Conservation (phyloP, 148 eudicot species). For the Amaranthus cruentus region DNA sequence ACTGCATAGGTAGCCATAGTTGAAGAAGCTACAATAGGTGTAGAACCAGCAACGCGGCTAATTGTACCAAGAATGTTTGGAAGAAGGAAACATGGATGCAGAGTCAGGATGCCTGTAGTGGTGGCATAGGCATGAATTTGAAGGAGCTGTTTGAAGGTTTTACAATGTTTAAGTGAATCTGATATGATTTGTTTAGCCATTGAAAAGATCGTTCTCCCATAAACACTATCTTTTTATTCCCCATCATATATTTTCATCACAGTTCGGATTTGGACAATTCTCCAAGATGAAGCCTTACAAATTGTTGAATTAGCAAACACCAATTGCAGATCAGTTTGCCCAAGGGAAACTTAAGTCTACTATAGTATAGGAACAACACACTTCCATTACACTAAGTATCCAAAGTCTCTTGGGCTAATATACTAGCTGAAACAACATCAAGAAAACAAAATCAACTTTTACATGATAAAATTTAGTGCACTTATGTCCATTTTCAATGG, state of each 20-base stretch:
- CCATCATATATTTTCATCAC: not conserved
- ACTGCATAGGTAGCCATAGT: constrained; percentile 35
- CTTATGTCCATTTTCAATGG: too few relatives aligned
- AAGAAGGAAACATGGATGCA: constrained; percentile 37
- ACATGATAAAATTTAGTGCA: not conserved
- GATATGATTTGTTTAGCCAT: constrained; percentile 21
- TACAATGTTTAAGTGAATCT: constrained; percentile 37
- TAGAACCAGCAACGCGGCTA: constrained; percentile 26
- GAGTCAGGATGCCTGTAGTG: constrained; percentile 44
- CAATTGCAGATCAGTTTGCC: not conserved
- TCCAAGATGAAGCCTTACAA: not conserved
- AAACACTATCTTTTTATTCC: not conserved
- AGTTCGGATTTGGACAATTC: not conserved
- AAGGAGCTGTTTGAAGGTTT: constrained; percentile 45
- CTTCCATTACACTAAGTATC: not conserved
- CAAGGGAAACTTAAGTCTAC: not conserved
- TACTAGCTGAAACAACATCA: not conserved
- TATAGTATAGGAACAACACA: not conserved
- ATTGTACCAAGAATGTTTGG: constrained; percentile 42
- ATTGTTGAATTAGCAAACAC: not conserved
- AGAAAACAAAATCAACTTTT: not conserved
- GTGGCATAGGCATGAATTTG: constrained; percentile 63
- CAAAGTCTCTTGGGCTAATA: not conserved
- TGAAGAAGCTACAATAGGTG: constrained; percentile 6
- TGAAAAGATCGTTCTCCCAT: constrained; percentile 1